A percentile compares a stretch with the other conserved stretches of the same genome.
These are phyloP conservation scores for Pholiota adiposa DNA, from an alignment of 1,284 basidiomycete species.

Conservation along the genomic window DNA sequence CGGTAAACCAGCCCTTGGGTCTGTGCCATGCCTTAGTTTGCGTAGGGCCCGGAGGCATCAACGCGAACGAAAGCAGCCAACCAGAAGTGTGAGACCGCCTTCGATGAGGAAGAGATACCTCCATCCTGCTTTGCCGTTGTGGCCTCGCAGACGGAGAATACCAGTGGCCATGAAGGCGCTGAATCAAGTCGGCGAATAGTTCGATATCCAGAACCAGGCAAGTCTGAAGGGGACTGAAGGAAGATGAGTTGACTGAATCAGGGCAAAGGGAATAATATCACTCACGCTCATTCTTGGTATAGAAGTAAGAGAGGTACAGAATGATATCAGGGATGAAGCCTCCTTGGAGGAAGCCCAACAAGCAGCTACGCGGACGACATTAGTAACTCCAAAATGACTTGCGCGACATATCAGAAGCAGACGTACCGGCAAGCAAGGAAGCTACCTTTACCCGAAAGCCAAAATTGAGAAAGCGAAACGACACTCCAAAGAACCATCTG, in stretches of 20 bases:
- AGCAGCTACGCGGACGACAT: conserved; percentile 38
- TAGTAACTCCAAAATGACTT: no score
- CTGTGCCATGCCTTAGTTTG: conserved; percentile 71
- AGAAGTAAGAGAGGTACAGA: conserved; percentile 58
- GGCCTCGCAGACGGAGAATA: conserved; percentile 61
- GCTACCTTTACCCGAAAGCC: conserved; percentile 54
- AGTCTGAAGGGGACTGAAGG: conserved; percentile 63
- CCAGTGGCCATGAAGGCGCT: conserved; percentile 67
- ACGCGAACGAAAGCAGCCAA: conserved; percentile 70
- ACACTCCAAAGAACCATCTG: conserved; percentile 39
- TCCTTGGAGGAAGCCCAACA: conserved; percentile 64
- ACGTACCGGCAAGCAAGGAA: conserved; percentile 52
- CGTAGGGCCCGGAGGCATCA: conserved; percentile 71
- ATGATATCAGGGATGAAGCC: conserved; percentile 69
- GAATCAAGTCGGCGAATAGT: conserved; percentile 50
- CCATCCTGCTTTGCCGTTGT: conserved; percentile 60
- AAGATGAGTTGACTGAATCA: background rate
- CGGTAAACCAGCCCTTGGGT: conserved; percentile 73
- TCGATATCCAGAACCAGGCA: conserved; percentile 70
- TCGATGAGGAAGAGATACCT: conserved; percentile 57
- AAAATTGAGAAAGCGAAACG: conserved; percentile 57
- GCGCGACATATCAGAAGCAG: conserved; percentile 44
- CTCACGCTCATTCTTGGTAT: conserved; percentile 10
- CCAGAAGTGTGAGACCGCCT: conserved; percentile 52
- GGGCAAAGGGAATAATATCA: background rate